Conservation (phyloP, 345 rosid genomes). For the Hypericum perforatum region DNA sequence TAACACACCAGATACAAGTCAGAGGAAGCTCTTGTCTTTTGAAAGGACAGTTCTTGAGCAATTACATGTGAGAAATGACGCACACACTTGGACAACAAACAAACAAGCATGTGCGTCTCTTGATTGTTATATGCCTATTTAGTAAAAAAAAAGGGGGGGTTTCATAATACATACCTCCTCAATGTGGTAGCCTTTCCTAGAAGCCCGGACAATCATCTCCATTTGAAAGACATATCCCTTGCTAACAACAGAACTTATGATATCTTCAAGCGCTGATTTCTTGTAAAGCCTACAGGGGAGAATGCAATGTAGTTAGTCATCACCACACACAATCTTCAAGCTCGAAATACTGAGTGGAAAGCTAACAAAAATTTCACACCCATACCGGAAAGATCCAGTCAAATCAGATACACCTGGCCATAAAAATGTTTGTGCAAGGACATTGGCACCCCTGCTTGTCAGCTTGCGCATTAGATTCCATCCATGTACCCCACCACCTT, state of each 20-base stretch:
- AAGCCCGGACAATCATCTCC: constrained; percentile 98
- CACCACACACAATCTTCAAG: not conserved
- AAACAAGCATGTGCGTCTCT: no score
- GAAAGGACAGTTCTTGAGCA: no score
- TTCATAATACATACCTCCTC: constrained; percentile 57
- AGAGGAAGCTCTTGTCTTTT: no score
- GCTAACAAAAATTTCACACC: constrained; percentile 4
- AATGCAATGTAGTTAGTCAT: constrained; percentile 6
- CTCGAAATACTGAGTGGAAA: not conserved
- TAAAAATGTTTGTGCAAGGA: constrained; percentile 83
- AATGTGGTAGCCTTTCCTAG: constrained; percentile 75
- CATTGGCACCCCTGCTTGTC: constrained; percentile 97
- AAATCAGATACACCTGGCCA: constrained; percentile 99
- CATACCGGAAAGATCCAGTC: constrained; percentile 90
- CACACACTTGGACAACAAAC: no score
- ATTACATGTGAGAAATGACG: no score
- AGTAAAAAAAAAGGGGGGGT: not conserved
- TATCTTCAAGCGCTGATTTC: constrained; percentile 77
- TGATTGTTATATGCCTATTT: no score
- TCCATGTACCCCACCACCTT: constrained; percentile 88
- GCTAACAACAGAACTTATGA: constrained; percentile 73
- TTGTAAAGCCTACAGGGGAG: constrained; percentile 50
- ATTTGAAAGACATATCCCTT: constrained; percentile 96
- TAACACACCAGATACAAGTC: no score
- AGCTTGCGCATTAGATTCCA: constrained; percentile 98